A percentile compares a stretch with the other conserved stretches of the same genome.
phyloP scores from a whole-genome alignment of 192 early-diverging fungal genomes.

The Globomyces pollinis-pini region DNA sequence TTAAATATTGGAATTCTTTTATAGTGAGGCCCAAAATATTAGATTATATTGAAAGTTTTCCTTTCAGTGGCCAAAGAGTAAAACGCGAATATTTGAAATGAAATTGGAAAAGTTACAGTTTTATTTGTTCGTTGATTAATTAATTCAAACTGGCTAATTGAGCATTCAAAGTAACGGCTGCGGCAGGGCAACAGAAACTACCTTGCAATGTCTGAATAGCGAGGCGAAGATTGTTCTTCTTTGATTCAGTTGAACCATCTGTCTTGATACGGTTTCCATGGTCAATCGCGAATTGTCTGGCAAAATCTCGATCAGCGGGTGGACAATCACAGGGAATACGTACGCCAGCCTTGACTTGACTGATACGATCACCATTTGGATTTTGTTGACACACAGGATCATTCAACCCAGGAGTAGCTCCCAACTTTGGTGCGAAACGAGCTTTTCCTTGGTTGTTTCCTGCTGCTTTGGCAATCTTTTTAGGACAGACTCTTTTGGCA shows the following conservation, averaged over 20 bases:
- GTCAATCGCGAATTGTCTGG: background rate
- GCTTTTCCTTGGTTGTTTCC: background rate
- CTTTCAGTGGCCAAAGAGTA: no score
- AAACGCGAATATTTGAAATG: no score
- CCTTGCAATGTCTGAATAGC: background rate
- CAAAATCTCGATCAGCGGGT: background rate
- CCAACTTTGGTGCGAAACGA: background rate
- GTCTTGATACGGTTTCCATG: background rate
- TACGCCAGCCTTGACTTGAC: background rate
- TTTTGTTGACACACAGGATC: background rate
- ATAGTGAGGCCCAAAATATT: no score
- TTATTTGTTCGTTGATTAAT: background rate
- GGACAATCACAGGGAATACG: background rate
- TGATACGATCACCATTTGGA: background rate
- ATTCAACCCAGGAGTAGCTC: background rate
- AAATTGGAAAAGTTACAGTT: no score
- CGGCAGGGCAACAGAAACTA: conserved; percentile 2
- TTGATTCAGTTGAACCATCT: background rate
- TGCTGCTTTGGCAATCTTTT: background rate
- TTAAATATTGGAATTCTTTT: no score
- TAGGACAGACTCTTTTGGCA: background rate
- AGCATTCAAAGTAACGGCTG: background rate
- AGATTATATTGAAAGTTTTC: no score
- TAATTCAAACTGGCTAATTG: background rate
- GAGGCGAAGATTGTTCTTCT: background rate